Percentiles rank a stretch among this genome's conserved stretches.
These are phyloP conservation scores for Ophiostoma himal-ulmi DNA, from an alignment of 2,329 filamentous ascomycete species.

Conservation along the genomic window DNA sequence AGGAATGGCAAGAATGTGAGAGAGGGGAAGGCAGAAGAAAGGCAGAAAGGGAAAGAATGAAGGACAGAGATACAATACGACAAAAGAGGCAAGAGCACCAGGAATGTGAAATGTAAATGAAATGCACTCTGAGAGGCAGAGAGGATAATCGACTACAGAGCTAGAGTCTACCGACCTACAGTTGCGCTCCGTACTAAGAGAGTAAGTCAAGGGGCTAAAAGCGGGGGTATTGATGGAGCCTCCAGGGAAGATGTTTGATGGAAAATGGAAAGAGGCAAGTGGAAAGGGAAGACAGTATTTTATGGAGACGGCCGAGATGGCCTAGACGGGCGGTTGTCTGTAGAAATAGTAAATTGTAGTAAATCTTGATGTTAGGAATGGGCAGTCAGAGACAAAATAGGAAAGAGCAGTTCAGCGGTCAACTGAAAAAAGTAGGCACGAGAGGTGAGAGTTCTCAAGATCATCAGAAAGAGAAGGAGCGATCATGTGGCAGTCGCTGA, in stretches of 20 bases:
- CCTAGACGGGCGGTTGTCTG: slow-evolving; percentile 2
- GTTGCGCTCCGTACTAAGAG: slow-evolving; percentile 10
- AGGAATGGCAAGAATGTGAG: not conserved
- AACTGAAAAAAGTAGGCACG: not conserved
- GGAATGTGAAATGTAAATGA: slow-evolving; percentile 9
- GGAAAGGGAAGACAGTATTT: slow-evolving; percentile 16
- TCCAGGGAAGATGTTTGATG: not conserved
- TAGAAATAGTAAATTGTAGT: not conserved
- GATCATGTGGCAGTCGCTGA: not conserved
- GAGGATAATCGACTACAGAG: not conserved
- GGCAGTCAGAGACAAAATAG: not conserved
- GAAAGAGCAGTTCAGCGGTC: slow-evolving; percentile 4
- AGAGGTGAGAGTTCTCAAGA: not conserved
- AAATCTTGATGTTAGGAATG: not conserved
- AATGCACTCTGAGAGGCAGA: not conserved
- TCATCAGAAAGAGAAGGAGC: not conserved
- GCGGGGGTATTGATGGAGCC: slow-evolving; percentile 17
- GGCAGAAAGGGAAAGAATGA: not conserved
- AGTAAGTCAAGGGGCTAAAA: slow-evolving; percentile 17
- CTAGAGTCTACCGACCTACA: not conserved
- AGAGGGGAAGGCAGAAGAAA: slow-evolving; percentile 3
- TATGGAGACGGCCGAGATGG: not conserved
- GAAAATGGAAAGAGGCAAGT: not conserved
- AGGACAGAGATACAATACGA: not conserved
- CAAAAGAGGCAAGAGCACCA: slow-evolving; percentile 4